phyloP scores from a whole-genome alignment of 1,139 yeast species.

The Sugiyamaella novakii region DNA sequence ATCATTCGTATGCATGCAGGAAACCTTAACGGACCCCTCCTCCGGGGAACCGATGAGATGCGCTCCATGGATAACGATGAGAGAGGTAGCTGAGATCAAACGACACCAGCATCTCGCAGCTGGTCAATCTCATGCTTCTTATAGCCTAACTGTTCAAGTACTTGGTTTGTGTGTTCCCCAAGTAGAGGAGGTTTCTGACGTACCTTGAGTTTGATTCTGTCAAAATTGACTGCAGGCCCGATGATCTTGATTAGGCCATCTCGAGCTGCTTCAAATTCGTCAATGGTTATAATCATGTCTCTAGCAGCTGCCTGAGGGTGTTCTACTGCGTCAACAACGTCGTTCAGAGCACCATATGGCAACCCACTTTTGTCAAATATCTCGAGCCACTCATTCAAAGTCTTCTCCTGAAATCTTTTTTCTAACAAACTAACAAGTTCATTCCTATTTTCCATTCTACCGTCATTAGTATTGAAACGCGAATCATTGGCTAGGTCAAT shows the following conservation, averaged over 20 bases:
- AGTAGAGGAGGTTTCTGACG: slow-evolving; percentile 47
- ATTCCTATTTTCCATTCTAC: slow-evolving; percentile 42
- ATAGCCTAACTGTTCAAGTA: slow-evolving; percentile 35
- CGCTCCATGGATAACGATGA: too few relatives aligned
- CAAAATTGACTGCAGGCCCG: slow-evolving; percentile 43
- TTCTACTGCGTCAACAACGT: slow-evolving; percentile 41
- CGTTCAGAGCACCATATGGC: slow-evolving; percentile 47
- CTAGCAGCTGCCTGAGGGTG: slow-evolving; percentile 45
- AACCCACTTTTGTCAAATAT: slow-evolving; percentile 39
- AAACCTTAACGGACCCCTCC: too few relatives aligned
- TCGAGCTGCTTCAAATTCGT: slow-evolving; percentile 38
- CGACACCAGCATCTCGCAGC: slow-evolving; percentile 6
- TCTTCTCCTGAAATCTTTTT: slow-evolving; percentile 33
- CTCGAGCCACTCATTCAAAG: slow-evolving; percentile 42
- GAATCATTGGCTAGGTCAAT: slow-evolving; percentile 42
- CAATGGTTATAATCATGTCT: slow-evolving; percentile 38
- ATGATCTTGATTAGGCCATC: slow-evolving; percentile 43
- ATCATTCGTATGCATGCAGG: too few relatives aligned
- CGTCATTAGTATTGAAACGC: slow-evolving; percentile 41
- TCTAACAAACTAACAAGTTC: slow-evolving; percentile 38
- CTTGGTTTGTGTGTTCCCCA: slow-evolving; percentile 40
- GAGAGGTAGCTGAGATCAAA: too few relatives aligned
- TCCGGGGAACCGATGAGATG: too few relatives aligned
- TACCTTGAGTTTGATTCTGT: slow-evolving; percentile 41
- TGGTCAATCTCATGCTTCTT: slow-evolving; percentile 17